Evolutionary conservation across 2,329 filamentous ascomycete species (phyloP).

Genomic region (Zopfia rhizophila): DNA sequence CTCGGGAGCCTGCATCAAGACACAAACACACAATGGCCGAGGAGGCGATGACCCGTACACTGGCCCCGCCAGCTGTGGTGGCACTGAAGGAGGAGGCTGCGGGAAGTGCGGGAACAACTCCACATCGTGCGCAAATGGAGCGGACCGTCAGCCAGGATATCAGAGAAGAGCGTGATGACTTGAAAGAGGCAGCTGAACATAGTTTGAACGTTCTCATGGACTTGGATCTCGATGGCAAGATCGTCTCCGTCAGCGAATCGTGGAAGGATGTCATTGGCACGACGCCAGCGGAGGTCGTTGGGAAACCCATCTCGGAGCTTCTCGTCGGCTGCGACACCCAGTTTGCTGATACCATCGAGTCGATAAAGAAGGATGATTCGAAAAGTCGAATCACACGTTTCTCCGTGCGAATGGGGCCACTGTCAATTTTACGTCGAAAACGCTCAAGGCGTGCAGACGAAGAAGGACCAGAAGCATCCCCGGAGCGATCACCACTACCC

Average conservation of each 20-base stretch:
- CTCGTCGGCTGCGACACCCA: slow-evolving; percentile 81
- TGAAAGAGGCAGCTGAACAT: slow-evolving; percentile 95
- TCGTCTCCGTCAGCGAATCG: slow-evolving; percentile 96
- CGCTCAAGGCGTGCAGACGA: slow-evolving; percentile 34
- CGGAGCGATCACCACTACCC: slow-evolving; percentile 35
- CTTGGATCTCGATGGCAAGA: slow-evolving; percentile 85
- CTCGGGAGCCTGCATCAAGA: slow-evolving; percentile 15
- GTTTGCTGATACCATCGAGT: slow-evolving; percentile 85
- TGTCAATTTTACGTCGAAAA: slow-evolving; percentile 46
- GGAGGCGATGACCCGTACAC: slow-evolving; percentile 37
- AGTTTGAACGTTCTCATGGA: slow-evolving; percentile 97
- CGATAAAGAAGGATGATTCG: slow-evolving; percentile 88
- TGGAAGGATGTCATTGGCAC: slow-evolving; percentile 95
- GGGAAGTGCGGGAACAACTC: slow-evolving; percentile 18
- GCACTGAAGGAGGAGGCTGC: slow-evolving; percentile 55
- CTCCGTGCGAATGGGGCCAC: slow-evolving; percentile 47
- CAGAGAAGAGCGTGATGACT: slow-evolving; percentile 89
- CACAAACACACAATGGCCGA: slow-evolving; percentile 41
- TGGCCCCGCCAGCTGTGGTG: slow-evolving; percentile 57
- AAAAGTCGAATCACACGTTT: slow-evolving; percentile 78
- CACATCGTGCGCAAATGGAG: slow-evolving; percentile 59
- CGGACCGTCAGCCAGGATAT: slow-evolving; percentile 86
- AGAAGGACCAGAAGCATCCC: slow-evolving; percentile 40
- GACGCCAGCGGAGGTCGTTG: slow-evolving; percentile 75
- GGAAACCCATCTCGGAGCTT: slow-evolving; percentile 81